Base-by-base conservation (phyloP, 2,329 filamentous ascomycete species). In the Colletotrichum sp. region DNA sequence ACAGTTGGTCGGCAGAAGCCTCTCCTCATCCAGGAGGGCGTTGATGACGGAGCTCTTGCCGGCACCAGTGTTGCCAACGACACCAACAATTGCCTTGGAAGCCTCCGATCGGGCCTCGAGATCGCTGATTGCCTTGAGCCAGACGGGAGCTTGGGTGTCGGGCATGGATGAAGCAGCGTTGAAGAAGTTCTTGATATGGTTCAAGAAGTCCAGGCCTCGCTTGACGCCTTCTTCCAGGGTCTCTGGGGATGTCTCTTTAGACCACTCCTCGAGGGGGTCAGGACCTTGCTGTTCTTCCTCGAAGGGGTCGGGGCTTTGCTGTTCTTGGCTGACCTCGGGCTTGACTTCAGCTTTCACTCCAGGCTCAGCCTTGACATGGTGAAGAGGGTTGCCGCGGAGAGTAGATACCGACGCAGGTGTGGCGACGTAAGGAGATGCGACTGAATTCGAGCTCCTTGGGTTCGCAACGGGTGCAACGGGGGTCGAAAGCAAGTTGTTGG, bases 31-130 rank as follows among this genome's bases (percentile, higher is more conserved):
- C 0, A 93, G 85, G 59, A 93, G 79, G 0, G 92, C 91, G 79
- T 93, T 93, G 81, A 94, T 92, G 1, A 93, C 85, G 3, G 89
- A 91, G 24, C 88, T 91, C 79, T 93, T 94, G 1, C 92, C 92
- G 2, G 90, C 89, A 0, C 92, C 92, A 0, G 92, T 93, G 68
- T 89, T 90, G 3, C 92, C 92, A 5, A 92, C 88, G 1, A 93
- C 89, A 8, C 91, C 92, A n/a, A 93, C 85, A 0, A 93, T 85
- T 1, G 72, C 67, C 32, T 70, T 70, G 30, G 65, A 36, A 16
- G 75, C 59, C 87, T 87, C 32, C 81, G 84, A 5, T 79, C 79
- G 28, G 83, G 83, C 7, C 80, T 80, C 4, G 7, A 77, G 32
- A 15, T 68, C 49, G 8, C 66, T 32, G n/a, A 76, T 76, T 4